phyloP scores from a whole-genome alignment of 2,329 filamentous ascomycete genomes.

The Xylaria sp. region DNA sequence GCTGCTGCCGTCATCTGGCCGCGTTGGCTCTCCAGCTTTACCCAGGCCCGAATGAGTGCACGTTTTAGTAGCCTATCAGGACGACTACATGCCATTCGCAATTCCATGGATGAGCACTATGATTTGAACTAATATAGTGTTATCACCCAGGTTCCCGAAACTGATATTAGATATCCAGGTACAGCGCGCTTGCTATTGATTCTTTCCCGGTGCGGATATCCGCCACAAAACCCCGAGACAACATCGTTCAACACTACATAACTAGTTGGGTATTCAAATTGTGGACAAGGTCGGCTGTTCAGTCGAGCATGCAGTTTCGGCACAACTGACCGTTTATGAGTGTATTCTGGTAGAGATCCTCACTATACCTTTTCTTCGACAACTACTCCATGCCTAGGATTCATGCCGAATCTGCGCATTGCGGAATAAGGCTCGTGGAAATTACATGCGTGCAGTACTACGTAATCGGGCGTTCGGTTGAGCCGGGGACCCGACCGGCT shows the following conservation, averaged over 20 bases:
- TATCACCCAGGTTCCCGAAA: neutral
- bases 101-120: neutral
- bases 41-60: neutral
- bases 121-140: too few species aligned
- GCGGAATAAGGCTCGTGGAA: neutral
- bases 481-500: neutral
- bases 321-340: neutral
- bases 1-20: neutral
- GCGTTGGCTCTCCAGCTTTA: neutral
- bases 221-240: neutral
- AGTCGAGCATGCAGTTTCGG: neutral
- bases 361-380: neutral
- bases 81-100: neutral
- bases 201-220: slow-evolving; percentile 9
- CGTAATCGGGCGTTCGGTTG: neutral
- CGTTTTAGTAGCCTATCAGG: neutral
- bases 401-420: neutral
- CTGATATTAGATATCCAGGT: neutral
- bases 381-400: neutral
- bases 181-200: neutral
- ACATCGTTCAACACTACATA: too few species aligned
- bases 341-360: neutral
- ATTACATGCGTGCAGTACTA: neutral
- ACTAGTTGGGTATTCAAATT: neutral
- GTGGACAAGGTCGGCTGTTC: neutral